Conservation (phyloP, 768 basidiomycete genomes). For the Lactarius indigo region DNA sequence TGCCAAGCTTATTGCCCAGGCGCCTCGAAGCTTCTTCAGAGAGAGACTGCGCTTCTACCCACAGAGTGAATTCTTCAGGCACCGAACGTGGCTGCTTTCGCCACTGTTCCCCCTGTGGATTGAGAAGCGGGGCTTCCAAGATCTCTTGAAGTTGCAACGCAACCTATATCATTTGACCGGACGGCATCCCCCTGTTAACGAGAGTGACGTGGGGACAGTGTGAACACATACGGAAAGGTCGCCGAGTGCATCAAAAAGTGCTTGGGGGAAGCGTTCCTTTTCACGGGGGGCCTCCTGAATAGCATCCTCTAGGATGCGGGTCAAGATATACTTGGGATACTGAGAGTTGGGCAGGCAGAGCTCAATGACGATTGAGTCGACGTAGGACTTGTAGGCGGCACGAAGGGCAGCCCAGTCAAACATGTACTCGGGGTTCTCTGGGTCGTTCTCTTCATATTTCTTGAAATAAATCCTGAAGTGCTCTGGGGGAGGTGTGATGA, state of each 20-base stretch:
- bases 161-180: slow-evolving; percentile 39
- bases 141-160: slow-evolving; percentile 63
- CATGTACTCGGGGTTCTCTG: slow-evolving; percentile 48
- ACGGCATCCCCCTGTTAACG: not conserved
- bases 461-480: slow-evolving; percentile 75
- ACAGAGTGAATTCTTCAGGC: slow-evolving; percentile 59
- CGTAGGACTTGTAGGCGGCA: slow-evolving; percentile 66
- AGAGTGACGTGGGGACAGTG: not conserved
- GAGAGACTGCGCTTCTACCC: slow-evolving; percentile 64
- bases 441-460: slow-evolving; percentile 36
- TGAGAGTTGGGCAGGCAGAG: slow-evolving; percentile 68
- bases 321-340: slow-evolving; percentile 64
- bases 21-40: slow-evolving; percentile 56
- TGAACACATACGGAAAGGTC: slow-evolving; percentile 63
- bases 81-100: slow-evolving; percentile 46
- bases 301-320: slow-evolving; percentile 65
- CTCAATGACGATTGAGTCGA: slow-evolving; percentile 82
- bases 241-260: slow-evolving; percentile 77
- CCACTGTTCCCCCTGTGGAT: slow-evolving; percentile 52
- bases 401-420: slow-evolving; percentile 67
- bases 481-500: slow-evolving; percentile 39
- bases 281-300: slow-evolving; percentile 71
- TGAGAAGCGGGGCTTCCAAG: slow-evolving; percentile 58
- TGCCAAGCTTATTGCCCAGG: slow-evolving; percentile 49
- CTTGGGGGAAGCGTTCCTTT: slow-evolving; percentile 71